These are phyloP conservation scores for Abrus precatorius DNA, from an alignment of 306 rosid genomes.

Conservation along the genomic window DNA sequence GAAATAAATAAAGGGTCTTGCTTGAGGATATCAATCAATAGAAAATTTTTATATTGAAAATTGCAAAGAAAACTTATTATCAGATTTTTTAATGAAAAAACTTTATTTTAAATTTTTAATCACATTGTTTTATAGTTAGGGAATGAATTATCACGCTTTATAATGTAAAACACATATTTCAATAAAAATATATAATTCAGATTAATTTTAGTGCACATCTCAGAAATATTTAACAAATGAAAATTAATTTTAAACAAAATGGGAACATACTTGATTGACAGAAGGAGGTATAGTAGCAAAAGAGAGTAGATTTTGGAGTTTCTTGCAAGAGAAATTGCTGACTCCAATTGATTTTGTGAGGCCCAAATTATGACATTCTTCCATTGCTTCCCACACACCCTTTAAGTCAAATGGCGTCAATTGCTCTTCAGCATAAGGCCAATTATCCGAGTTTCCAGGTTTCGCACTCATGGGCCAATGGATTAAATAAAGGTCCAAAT, in stretches of 20 bases:
- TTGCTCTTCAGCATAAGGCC: constrained; percentile 34
- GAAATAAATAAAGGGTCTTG: too few relatives aligned
- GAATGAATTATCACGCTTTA: too few relatives aligned
- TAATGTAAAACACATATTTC: too few relatives aligned
- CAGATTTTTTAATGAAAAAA: too few relatives aligned
- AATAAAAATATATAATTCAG: too few relatives aligned
- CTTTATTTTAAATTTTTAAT: too few relatives aligned
- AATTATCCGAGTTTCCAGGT: not conserved
- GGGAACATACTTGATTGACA: constrained; percentile 40
- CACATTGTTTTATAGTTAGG: too few relatives aligned
- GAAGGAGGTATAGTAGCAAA: constrained; percentile 58
- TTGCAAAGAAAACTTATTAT: too few relatives aligned
- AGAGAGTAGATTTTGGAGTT: constrained; percentile 43
- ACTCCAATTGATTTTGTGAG: constrained; percentile 48
- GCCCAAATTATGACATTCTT: constrained; percentile 54
- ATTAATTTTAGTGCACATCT: too few relatives aligned
- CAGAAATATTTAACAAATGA: too few relatives aligned
- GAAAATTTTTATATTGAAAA: too few relatives aligned
- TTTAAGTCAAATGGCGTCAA: constrained; percentile 51
- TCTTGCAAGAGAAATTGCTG: constrained; percentile 41
- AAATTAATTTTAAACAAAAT: not conserved
- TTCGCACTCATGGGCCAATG: constrained; percentile 50
- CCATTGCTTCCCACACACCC: constrained; percentile 73
- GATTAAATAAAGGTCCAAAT: constrained; percentile 50
- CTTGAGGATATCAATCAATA: too few relatives aligned